Conservation (phyloP, 2,329 filamentous ascomycete species). For the Acephala macrosclerotiorum region DNA sequence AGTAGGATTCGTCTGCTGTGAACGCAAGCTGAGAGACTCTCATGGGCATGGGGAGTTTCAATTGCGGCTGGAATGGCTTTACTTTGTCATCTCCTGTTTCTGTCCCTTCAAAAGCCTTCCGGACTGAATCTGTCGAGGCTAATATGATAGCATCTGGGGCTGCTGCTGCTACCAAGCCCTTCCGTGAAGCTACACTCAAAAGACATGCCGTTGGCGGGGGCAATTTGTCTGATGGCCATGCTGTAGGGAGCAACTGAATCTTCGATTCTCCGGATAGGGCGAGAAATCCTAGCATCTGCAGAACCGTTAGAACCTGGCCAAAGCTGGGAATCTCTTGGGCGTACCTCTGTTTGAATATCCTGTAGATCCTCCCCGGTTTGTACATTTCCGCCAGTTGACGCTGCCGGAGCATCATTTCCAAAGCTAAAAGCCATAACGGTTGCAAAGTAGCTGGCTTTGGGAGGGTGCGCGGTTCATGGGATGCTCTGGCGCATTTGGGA, state of each 20-base stretch:
- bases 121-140: slow-evolving; percentile 77
- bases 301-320: slow-evolving; percentile 23
- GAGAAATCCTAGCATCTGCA: slow-evolving; percentile 79
- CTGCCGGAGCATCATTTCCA: slow-evolving; percentile 54
- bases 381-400: slow-evolving; percentile 47
- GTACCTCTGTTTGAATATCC: slow-evolving; percentile 83
- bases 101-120: slow-evolving; percentile 73
- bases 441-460: slow-evolving; percentile 47
- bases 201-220: slow-evolving; percentile 83
- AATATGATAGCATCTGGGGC: slow-evolving; percentile 82
- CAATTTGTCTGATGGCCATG: slow-evolving; percentile 71
- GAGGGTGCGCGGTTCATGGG: slow-evolving; percentile 44
- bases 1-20: slow-evolving; percentile 84
- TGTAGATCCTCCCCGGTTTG: slow-evolving; percentile 72
- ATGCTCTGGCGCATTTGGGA: slow-evolving; percentile 38
- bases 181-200: slow-evolving; percentile 80
- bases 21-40: slow-evolving; percentile 90
- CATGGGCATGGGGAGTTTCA: slow-evolving; percentile 74
- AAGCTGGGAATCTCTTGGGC: slow-evolving; percentile 24
- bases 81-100: slow-evolving; percentile 69
- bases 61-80: slow-evolving; percentile 75
- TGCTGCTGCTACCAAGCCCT: slow-evolving; percentile 85
- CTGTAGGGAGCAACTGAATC: slow-evolving; percentile 76
- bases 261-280: slow-evolving; percentile 82
- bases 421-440: slow-evolving; percentile 72